Evolutionary conservation across 257 asterid genomes (phyloP).

Genomic region (Primulina huaijiensis): DNA sequence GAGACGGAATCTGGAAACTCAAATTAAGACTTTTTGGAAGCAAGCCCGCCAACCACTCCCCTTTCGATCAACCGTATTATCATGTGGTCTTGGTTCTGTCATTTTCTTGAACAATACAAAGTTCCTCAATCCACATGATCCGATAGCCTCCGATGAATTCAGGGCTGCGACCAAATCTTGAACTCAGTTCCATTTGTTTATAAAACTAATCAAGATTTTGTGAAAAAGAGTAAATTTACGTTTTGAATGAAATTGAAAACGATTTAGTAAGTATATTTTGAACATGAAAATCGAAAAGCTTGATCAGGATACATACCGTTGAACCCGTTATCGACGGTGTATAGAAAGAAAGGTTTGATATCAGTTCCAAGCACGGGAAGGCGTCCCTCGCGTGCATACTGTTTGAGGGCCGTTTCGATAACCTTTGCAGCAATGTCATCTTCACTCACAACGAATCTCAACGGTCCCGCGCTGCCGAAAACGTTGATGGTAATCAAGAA

Average conservation of each 20-base stretch:
- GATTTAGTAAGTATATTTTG: too few relatives aligned
- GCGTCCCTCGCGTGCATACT: constrained; percentile 40
- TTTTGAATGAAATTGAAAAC: too few relatives aligned
- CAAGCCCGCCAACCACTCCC: neutral
- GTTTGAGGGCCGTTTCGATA: constrained; percentile 31
- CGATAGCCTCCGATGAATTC: neutral
- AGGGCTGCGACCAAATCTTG: neutral
- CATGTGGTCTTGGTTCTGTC: neutral
- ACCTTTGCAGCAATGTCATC: constrained; percentile 38
- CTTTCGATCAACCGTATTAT: neutral
- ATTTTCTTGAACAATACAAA: neutral
- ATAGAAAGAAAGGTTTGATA: constrained; percentile 29
- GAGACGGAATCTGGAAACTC: too few relatives aligned
- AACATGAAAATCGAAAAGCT: too few relatives aligned
- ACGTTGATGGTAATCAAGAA: constrained; percentile 37
- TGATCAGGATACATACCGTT: constrained; percentile 9
- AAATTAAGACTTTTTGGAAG: too few relatives aligned
- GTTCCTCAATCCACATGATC: neutral
- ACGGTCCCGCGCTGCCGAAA: constrained; percentile 44
- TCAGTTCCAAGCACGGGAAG: constrained; percentile 41
- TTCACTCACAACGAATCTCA: constrained; percentile 37
- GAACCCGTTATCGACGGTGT: constrained; percentile 36
- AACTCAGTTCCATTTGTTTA: neutral
- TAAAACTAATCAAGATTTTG: neutral
- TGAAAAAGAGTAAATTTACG: too few relatives aligned